A percentile compares a stretch with the other conserved stretches of the same genome.
Evolutionary conservation across 495 filamentous ascomycete species (phyloP).

Genomic region (Achaetomiella virescens): DNA sequence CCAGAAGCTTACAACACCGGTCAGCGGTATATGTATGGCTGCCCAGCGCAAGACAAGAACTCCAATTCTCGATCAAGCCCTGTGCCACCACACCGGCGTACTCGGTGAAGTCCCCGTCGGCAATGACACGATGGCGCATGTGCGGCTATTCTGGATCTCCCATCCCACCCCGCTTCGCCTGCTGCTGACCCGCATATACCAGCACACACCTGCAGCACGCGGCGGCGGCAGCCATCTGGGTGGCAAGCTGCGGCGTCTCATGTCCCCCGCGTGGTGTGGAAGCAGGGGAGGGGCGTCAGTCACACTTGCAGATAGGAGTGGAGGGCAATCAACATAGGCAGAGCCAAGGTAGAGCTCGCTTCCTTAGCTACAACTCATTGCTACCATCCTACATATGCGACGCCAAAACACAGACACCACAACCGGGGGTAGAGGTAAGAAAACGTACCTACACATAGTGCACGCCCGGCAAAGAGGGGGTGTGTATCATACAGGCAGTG

Average conservation of each 20-base stretch:
- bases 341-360: too few species aligned
- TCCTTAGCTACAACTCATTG: not conserved
- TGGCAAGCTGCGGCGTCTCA: slow-evolving; percentile 2
- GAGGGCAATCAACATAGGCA: not conserved
- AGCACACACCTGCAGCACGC: not conserved
- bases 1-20: not conserved
- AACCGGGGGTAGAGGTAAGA: not conserved
- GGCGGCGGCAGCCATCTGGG: not conserved
- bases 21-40: slow-evolving; percentile 2
- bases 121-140: not conserved
- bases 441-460: not conserved
- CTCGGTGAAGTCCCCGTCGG: slow-evolving; percentile 1
- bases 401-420: not conserved
- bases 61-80: not conserved
- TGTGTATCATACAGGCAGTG: not conserved
- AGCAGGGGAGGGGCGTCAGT: not conserved
- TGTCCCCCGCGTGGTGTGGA: not conserved
- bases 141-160: not conserved
- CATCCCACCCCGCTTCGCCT: not conserved
- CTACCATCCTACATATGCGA: not conserved
- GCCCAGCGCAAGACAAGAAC: not conserved
- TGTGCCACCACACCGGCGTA: slow-evolving; percentile 8
- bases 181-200: not conserved
- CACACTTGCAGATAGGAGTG: not conserved
- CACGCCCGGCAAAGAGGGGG: not conserved